These are phyloP conservation scores for Xylaria sp. DNA, from an alignment of 2,329 filamentous ascomycete genomes.

Conservation along the genomic window DNA sequence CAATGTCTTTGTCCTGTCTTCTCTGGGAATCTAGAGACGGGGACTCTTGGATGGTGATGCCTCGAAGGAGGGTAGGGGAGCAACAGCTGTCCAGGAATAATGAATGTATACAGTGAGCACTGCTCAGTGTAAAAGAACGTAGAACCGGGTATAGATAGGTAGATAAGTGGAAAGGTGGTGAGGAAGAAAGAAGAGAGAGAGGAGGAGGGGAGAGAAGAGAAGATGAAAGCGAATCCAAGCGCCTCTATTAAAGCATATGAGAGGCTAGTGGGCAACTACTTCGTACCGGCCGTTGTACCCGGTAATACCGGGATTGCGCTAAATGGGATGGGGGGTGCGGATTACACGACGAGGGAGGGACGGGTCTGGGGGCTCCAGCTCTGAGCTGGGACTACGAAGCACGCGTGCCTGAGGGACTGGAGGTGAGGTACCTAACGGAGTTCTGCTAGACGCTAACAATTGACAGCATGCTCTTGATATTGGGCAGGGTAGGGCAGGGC, in stretches of 20 bases:
- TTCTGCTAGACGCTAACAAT: neutral
- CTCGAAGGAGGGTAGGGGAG: conserved; percentile 29
- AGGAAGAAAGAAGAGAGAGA: conserved; percentile 11
- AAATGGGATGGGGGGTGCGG: neutral
- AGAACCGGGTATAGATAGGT: neutral
- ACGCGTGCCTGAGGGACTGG: too few species aligned
- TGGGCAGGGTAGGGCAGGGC: too few species aligned
- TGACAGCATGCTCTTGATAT: neutral
- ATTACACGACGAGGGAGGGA: neutral
- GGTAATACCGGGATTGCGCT: neutral
- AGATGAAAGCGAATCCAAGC: neutral
- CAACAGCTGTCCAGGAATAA: conserved; percentile 22
- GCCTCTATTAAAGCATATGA: neutral
- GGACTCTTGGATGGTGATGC: conserved; percentile 12
- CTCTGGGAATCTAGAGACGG: neutral
- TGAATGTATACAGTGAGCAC: conserved; percentile 35
- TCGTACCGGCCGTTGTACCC: neutral
- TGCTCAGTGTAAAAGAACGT: conserved; percentile 33
- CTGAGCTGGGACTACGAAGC: neutral
- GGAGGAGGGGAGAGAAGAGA: conserved; percentile 1
- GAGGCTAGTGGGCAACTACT: neutral
- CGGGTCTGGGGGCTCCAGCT: neutral
- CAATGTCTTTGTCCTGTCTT: conserved; percentile 9
- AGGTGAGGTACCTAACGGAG: too few species aligned
- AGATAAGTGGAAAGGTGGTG: conserved; percentile 8